phyloP scores from a whole-genome alignment of 2,329 filamentous ascomycete genomes.

The Claviceps arundinis region DNA sequence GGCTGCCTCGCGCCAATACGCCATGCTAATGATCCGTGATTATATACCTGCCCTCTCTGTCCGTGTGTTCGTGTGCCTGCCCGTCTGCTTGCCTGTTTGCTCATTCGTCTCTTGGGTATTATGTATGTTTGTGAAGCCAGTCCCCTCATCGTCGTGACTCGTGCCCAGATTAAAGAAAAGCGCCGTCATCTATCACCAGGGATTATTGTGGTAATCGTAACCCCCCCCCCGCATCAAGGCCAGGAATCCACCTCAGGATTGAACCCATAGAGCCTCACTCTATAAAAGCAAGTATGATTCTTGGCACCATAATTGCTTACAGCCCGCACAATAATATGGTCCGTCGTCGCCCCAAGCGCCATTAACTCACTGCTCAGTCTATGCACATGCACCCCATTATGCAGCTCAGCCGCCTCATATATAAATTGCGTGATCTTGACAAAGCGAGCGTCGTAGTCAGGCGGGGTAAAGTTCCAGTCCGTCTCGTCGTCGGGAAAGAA shows the following conservation, averaged over 20 bases:
- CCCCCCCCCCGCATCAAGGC: neutral
- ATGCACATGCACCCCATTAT: constrained; percentile 39
- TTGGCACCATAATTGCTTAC: constrained; percentile 43
- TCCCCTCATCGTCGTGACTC: too few relatives aligned
- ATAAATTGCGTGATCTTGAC: constrained; percentile 45
- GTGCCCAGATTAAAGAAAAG: too few relatives aligned
- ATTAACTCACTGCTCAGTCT: constrained; percentile 36
- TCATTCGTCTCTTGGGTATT: too few relatives aligned
- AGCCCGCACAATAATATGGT: constrained; percentile 40
- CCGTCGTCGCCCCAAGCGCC: constrained; percentile 33
- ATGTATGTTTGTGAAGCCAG: too few relatives aligned
- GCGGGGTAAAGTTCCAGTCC: constrained; percentile 17
- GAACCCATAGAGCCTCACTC: constrained; percentile 43
- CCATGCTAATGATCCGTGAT: neutral
- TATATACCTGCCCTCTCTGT: neutral
- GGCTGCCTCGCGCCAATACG: neutral
- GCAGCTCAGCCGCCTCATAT: constrained; percentile 32
- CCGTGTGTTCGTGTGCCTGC: neutral
- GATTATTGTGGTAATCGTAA: neutral
- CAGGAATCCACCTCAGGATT: constrained; percentile 13
- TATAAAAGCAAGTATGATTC: constrained; percentile 53
- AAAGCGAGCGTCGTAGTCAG: constrained; percentile 25
- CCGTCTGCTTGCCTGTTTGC: too few relatives aligned
- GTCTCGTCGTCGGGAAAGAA: constrained; percentile 24
- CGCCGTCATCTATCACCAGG: neutral